These are phyloP conservation scores for Laburnicola sp. DNA, from an alignment of 2,329 filamentous ascomycete genomes.

Conservation along the genomic window DNA sequence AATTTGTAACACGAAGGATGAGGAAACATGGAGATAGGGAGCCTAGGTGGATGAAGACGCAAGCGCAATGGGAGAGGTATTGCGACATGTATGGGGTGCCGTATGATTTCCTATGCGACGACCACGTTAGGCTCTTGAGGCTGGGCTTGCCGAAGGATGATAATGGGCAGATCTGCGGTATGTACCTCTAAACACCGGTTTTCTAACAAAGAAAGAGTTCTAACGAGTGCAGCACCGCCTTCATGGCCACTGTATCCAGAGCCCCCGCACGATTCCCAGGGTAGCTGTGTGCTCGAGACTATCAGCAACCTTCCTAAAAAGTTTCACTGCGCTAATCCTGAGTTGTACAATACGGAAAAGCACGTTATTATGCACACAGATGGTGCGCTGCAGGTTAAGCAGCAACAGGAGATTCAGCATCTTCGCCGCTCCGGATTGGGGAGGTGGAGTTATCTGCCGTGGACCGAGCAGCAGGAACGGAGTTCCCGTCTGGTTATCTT, in stretches of 20 bases:
- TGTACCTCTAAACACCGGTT: slow-evolving; percentile 1
- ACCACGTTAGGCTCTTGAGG: slow-evolving; percentile 24
- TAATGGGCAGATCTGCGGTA: slow-evolving; percentile 15
- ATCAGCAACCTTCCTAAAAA: slow-evolving; percentile 22
- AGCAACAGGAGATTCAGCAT: no score
- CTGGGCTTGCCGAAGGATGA: slow-evolving; percentile 16
- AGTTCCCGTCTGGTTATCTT: slow-evolving; percentile 22
- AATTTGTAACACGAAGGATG: slow-evolving; percentile 29
- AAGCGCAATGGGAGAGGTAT: slow-evolving; percentile 27
- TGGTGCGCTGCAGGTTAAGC: slow-evolving; percentile 21
- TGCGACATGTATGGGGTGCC: slow-evolving; percentile 30
- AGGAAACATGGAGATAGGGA: slow-evolving; percentile 17
- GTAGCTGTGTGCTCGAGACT: slow-evolving; percentile 21
- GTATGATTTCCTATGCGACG: slow-evolving; percentile 26
- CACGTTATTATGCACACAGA: slow-evolving; percentile 23
- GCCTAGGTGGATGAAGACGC: slow-evolving; percentile 25
- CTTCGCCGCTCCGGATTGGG: no score
- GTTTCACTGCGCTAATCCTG: slow-evolving; percentile 16
- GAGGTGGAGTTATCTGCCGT: slow-evolving; percentile 35
- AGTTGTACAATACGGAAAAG: slow-evolving; percentile 3
- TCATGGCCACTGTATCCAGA: slow-evolving; percentile 31
- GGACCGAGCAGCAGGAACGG: slow-evolving; percentile 31
- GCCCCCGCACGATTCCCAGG: slow-evolving; percentile 16
- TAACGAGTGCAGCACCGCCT: slow-evolving; percentile 19
- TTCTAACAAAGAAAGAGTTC: not conserved